Percentiles rank a stretch among this genome's conserved stretches.
Evolutionary conservation across 345 rosid species (phyloP).

Genomic region (Draba incana): DNA sequence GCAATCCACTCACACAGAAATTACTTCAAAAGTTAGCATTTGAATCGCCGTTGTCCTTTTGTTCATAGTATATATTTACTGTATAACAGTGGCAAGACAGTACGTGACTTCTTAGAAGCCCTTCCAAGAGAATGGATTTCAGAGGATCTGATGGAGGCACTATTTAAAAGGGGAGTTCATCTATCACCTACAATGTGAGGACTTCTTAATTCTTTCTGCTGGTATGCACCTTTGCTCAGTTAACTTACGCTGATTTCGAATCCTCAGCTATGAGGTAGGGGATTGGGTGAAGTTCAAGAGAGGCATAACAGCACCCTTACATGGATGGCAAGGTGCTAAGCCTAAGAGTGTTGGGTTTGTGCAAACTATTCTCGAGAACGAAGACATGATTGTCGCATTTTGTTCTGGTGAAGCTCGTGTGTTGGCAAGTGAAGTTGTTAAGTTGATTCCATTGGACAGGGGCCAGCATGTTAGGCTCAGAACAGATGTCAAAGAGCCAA

Average conservation of each 20-base stretch:
- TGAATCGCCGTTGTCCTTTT: slow-evolving; percentile 7
- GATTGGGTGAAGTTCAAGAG: slow-evolving; percentile 97
- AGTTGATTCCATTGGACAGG: slow-evolving; percentile 90
- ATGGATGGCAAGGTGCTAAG: slow-evolving; percentile 97
- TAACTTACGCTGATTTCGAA: slow-evolving; percentile 20
- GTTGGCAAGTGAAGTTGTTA: slow-evolving; percentile 76
- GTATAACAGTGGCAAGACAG: slow-evolving; percentile 79
- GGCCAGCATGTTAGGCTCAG: slow-evolving; percentile 93
- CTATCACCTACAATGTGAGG: slow-evolving; percentile 90
- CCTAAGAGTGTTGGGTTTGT: slow-evolving; percentile 96
- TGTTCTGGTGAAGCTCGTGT: slow-evolving; percentile 92
- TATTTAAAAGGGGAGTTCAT: slow-evolving; percentile 71
- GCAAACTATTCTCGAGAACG: slow-evolving; percentile 73
- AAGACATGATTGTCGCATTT: slow-evolving; percentile 77
- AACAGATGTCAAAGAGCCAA: slow-evolving; percentile 82
- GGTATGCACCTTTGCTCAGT: slow-evolving; percentile 20
- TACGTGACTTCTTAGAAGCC: slow-evolving; percentile 88
- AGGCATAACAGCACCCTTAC: slow-evolving; percentile 63
- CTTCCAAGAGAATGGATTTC: slow-evolving; percentile 99
- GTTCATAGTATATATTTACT: slow-evolving; percentile 31
- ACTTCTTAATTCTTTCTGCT: slow-evolving; percentile 32
- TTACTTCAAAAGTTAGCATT: slow-evolving; percentile 7
- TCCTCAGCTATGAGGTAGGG: slow-evolving; percentile 79
- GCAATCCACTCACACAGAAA: neutral
- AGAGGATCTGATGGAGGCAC: slow-evolving; percentile 95